phyloP scores from a whole-genome alignment of 208 protist genomes.

The Zelonia costaricensis region DNA sequence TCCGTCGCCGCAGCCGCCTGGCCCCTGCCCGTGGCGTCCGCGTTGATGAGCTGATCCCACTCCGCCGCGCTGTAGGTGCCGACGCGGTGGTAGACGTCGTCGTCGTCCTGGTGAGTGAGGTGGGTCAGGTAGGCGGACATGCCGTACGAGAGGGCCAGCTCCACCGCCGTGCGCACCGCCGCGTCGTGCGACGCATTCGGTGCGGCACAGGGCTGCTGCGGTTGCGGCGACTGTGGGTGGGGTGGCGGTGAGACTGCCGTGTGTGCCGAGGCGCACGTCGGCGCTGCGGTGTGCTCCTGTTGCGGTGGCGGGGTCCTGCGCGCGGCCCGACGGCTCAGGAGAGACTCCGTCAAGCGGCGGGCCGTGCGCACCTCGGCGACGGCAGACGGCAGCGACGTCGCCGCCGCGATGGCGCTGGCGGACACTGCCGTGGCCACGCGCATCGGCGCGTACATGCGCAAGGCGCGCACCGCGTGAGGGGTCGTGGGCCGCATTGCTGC shows the following conservation, averaged over 20 bases:
- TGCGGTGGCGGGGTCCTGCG: background rate
- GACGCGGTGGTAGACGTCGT: conserved; percentile 3
- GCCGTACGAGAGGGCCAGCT: conserved; percentile 22
- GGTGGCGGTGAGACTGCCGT: background rate
- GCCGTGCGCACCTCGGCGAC: conserved; percentile 8
- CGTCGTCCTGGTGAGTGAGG: conserved; percentile 31
- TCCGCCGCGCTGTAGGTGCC: conserved; percentile 9
- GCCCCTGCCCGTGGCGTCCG: background rate
- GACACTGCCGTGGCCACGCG: background rate
- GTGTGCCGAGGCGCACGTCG: background rate
- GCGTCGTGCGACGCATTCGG: too few relatives aligned
- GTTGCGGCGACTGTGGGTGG: background rate
- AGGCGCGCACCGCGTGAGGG: conserved; percentile 10
- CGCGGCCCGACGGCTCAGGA: conserved; percentile 6
- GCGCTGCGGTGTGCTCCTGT: background rate
- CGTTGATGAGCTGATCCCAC: conserved; percentile 15
- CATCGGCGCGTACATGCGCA: conserved; percentile 33
- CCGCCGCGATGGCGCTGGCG: background rate
- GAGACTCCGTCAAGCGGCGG: conserved; percentile 12
- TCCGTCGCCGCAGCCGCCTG: background rate
- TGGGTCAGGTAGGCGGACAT: conserved; percentile 34
- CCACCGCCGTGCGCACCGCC: conserved; percentile 1
- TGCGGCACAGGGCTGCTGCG: too few relatives aligned
- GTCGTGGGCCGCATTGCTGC: conserved; percentile 1
- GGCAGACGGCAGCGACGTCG: background rate